Percentiles rank a stretch among this genome's conserved stretches.
phyloP scores from a whole-genome alignment of 2,329 filamentous ascomycete species.

The Epichloe brachyelytri region DNA sequence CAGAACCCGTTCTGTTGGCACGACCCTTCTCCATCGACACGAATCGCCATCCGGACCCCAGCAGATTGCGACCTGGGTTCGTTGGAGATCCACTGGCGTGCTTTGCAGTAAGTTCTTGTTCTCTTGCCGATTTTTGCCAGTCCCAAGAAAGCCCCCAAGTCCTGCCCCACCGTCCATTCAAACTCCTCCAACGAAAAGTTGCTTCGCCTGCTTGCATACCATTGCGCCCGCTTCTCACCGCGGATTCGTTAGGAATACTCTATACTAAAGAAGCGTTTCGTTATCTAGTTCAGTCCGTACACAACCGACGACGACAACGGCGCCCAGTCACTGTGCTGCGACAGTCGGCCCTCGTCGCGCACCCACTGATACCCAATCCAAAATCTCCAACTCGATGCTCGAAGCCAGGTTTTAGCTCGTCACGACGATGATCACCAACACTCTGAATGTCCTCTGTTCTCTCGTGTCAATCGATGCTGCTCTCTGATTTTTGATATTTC shows the following conservation, averaged over 20 bases:
- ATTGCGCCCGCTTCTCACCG: conserved; percentile 3
- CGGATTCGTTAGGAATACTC: neutral
- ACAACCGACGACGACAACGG: neutral
- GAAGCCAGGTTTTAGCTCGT: conserved; percentile 21
- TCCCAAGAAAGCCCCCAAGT: neutral
- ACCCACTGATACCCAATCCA: conserved; percentile 1
- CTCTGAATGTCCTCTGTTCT: conserved; percentile 33
- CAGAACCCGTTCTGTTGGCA: neutral
- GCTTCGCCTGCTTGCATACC: neutral
- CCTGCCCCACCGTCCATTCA: conserved; percentile 2
- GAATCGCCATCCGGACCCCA: neutral
- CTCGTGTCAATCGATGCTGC: conserved; percentile 40
- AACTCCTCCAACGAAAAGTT: conserved; percentile 5
- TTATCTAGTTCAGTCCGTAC: neutral
- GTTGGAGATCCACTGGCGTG: neutral
- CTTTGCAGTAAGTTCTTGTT: neutral
- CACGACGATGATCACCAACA: conserved; percentile 44
- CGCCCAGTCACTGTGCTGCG: conserved; percentile 1
- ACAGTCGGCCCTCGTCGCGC: conserved; percentile 1
- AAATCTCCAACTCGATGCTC: conserved; percentile 1
- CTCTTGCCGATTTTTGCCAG: neutral
- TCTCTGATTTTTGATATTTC: conserved; percentile 34
- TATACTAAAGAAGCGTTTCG: neutral
- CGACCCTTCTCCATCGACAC: neutral
- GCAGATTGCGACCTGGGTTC: neutral